Conservation (phyloP, 2,329 filamentous ascomycete genomes). For the Xenosphaeropsis pyriputrescens region DNA sequence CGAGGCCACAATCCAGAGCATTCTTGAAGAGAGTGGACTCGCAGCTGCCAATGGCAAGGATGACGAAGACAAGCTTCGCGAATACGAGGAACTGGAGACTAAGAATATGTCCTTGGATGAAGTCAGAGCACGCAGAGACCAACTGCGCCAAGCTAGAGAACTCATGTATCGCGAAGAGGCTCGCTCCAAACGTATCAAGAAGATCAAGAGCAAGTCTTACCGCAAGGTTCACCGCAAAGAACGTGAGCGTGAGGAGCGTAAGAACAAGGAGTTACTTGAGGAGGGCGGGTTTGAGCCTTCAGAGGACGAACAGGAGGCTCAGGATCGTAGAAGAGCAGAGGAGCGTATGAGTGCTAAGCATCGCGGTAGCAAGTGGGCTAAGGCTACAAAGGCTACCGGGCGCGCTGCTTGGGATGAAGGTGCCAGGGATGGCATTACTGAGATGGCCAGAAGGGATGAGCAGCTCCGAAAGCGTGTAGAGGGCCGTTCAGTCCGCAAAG, state of each 20-base stretch:
- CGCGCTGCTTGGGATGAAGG: conserved; percentile 56
- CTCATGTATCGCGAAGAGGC: conserved; percentile 79
- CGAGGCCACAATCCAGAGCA: conserved; percentile 73
- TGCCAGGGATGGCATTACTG: conserved; percentile 45
- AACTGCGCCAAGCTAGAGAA: conserved; percentile 69
- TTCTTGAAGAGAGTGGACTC: conserved; percentile 80
- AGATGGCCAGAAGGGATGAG: conserved; percentile 52
- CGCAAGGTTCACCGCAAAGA: conserved; percentile 82
- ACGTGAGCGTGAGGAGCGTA: conserved; percentile 40
- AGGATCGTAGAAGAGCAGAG: conserved; percentile 49
- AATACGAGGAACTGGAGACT: conserved; percentile 53
- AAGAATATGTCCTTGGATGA: conserved; percentile 62
- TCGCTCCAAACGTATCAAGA: conserved; percentile 84
- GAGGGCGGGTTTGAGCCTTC: conserved; percentile 44
- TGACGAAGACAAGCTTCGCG: conserved; percentile 49
- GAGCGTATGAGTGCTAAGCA: conserved; percentile 59
- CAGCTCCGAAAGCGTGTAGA: conserved; percentile 51
- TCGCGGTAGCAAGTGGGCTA: conserved; percentile 58
- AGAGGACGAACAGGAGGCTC: conserved; percentile 47
- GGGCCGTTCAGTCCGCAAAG: conserved; percentile 37
- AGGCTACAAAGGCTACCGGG: conserved; percentile 49
- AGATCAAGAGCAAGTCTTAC: conserved; percentile 97
- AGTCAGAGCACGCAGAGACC: conserved; percentile 54
- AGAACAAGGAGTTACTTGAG: conserved; percentile 39
- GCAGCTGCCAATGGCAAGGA: conserved; percentile 40